Evolutionary conservation across 2,329 filamentous ascomycete genomes (phyloP), one percentile per base, ranked within the genome.

Genomic region (Fusarium dimerum): DNA sequence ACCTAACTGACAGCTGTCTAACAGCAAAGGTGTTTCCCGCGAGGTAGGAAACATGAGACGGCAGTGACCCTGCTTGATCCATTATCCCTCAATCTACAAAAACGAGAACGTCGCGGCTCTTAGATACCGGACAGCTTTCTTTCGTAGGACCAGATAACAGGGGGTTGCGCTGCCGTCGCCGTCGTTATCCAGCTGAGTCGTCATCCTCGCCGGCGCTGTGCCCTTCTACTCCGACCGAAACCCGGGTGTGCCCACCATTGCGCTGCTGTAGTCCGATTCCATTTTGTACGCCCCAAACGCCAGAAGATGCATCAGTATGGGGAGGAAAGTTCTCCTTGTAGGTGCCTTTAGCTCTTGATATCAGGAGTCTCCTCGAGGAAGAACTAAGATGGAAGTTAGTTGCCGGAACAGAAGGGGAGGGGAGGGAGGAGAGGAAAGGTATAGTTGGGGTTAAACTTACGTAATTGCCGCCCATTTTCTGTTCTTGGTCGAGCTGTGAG

Each of bases 401-500:
- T 54, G 26, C 30, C 17, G 39, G 41, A 45, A 6, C 13, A 5
- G 11, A n/a, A 18, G 18, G 17, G 26, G 20, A 12, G 6, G 39
- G 17, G 20, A 29, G 12, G 4, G 5, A 20, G 42, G n/a, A 18
- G n/a, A 29, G 6, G 30, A 11, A 16, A n/a, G 17, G 7, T 26
- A 26, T 26, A 7, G 20, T 26, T 26, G 20, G 5, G 26, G 13
- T n/a, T 51, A 15, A 43, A 83, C 86, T 80, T 80, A 90, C 87
- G 79, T 89, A 99, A 78, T 97, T 97, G 66, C 95, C 95, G 61
- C 76, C 77, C 67, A 92, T 66, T 82, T 99, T 99, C 82, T 99
- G 94, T 72, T 97, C 94, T 73, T 97, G 92, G 75, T 99, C 94
- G 64, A 97, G 84, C 79, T 99, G 94, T 70, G 89, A 94, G 75